These are phyloP conservation scores for Arctium lappa DNA, from an alignment of 129 eudicot species.

Conservation along the genomic window DNA sequence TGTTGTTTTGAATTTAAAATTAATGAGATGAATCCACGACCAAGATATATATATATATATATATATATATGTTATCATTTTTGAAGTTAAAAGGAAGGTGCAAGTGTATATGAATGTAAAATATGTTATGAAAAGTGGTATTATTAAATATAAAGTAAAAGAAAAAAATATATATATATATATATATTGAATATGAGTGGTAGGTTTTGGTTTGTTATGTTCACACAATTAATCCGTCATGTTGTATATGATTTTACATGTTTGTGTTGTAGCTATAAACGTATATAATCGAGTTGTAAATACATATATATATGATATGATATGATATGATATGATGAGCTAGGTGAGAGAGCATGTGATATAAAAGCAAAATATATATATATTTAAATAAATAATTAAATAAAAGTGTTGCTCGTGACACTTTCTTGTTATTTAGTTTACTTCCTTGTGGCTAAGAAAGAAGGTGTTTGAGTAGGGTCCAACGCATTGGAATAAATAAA, in stretches of 20 bases:
- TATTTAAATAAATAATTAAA: not conserved
- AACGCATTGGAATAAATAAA: constrained; percentile 23
- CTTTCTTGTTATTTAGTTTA: constrained; percentile 39
- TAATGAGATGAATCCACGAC: not conserved
- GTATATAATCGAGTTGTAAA: constrained; percentile 16
- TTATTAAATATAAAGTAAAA: not conserved
- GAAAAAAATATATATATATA: too few species aligned
- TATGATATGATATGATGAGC: not conserved
- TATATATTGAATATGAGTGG: not conserved
- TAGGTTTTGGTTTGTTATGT: constrained; percentile 18
- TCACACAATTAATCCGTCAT: not conserved
- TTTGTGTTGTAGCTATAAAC: constrained; percentile 26
- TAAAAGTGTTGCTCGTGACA: constrained; percentile 31
- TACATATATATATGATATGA: not conserved
- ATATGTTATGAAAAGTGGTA: not conserved
- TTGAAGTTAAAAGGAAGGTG: not conserved
- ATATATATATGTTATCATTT: not conserved
- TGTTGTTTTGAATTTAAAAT: not conserved
- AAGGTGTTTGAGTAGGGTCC: constrained; percentile 15
- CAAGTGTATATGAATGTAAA: not conserved
- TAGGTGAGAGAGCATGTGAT: constrained; percentile 10
- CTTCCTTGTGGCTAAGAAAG: constrained; percentile 24
- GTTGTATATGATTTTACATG: constrained; percentile 15
- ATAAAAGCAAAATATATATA: constrained; percentile 3
- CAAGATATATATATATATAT: not conserved